Percentiles rank a stretch among this genome's conserved stretches.
Evolutionary conservation across 148 eudicot genomes (phyloP).

Genomic region (Rhododendron williamsianum): DNA sequence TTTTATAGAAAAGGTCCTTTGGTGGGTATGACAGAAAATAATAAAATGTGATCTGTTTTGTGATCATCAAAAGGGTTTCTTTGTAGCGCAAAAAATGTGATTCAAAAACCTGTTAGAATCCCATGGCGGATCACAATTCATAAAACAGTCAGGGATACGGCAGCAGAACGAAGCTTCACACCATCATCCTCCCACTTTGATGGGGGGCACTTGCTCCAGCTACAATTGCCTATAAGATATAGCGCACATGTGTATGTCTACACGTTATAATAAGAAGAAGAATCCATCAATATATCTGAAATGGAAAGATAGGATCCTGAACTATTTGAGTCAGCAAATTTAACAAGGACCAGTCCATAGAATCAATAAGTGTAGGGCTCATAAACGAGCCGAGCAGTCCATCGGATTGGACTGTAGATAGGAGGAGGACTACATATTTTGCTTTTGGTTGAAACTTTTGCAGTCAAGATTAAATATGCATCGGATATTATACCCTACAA

Average conservation of each 20-base stretch:
- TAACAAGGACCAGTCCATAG: neutral
- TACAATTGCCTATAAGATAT: constrained; percentile 49
- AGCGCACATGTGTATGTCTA: neutral
- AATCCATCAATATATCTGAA: neutral
- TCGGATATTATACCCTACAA: neutral
- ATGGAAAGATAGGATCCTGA: neutral
- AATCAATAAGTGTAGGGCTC: neutral
- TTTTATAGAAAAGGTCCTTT: neutral
- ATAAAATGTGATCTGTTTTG: neutral
- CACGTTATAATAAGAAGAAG: neutral
- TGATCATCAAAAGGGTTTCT: neutral
- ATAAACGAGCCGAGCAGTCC: neutral
- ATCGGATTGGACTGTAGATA: neutral
- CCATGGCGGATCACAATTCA: constrained; percentile 17
- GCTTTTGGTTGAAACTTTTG: neutral
- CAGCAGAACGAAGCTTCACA: constrained; percentile 92
- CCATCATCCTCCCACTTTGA: constrained; percentile 76
- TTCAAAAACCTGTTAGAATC: constrained; percentile 11
- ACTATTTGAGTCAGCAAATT: neutral
- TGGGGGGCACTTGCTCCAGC: constrained; percentile 83
- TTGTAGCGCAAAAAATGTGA: neutral
- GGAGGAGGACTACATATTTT: neutral
- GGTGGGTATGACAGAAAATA: neutral
- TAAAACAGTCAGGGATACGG: constrained; percentile 64
- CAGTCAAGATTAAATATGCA: neutral